Evolutionary conservation across 164 flowering plant genomes (phyloP), one percentile per base, ranked within the genome.

Genomic region (Tetrastigma voinierianum): DNA sequence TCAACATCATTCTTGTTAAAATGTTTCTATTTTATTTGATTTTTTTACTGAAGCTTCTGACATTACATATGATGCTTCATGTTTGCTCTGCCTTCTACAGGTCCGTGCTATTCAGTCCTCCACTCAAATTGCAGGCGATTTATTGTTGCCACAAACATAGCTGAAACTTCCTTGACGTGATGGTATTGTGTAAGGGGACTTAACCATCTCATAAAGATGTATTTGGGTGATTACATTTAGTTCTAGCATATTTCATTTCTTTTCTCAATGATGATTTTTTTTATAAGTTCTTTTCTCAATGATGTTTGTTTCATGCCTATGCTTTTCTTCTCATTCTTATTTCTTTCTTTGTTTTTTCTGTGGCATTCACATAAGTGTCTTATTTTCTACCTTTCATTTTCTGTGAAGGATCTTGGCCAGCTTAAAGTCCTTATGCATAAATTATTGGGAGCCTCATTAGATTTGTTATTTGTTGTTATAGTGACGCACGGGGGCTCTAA

Each of bases 111-210:
- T 95, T 95, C 77, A 83, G 79, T 64, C 96, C 96, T 47, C 83
- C 94, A 61, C 97, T 88, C 94, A 74, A 89, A 95, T 66, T 92
- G 99, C 72, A 74, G 99, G 79, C 78, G 98, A 63, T 86, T n/a
- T 73, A 88, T 95, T 69, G 91, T 92, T 72, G 82, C 99, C 9
- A 92, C 99, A 75, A 95, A 95, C 67, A 95, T 95, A 74, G 99
- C 99, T 24, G 99, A 95, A 81, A 95, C 99, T 57, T 95, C 99
- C 61, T 82, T 95, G 86, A 92, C 98, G 92, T 70, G 98, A 95
- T 80, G 99, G 99, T 65, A 97, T 95, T 59, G 98, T 95, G 94
- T n/a, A n/a, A n/a, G n/a, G 46, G 59, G 25, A 70, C 70, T 56
- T 59, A 13, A 48, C 25, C 47, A 54, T 15, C 32, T 47, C 51